Evolutionary conservation across 1,284 basidiomycete species (phyloP).

Genomic region (Volvariella surrecta): DNA sequence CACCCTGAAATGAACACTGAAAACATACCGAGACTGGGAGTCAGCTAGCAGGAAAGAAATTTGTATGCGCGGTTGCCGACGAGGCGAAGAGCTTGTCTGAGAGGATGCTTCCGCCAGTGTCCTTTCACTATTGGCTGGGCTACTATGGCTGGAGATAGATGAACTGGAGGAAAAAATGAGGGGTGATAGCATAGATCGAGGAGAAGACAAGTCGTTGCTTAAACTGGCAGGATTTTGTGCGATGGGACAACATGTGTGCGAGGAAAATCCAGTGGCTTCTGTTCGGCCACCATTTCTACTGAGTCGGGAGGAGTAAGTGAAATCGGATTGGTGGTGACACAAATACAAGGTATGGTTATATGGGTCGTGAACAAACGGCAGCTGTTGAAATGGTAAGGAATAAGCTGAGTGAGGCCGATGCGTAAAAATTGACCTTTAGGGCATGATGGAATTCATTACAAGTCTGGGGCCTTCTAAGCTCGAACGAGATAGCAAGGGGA

Average conservation of each 20-base stretch:
- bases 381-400: no score
- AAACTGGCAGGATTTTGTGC: slow-evolving; percentile 7
- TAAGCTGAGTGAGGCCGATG: no score
- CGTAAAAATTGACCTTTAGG: no score
- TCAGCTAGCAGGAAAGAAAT: slow-evolving; percentile 46
- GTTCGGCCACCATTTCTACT: slow-evolving; percentile 4
- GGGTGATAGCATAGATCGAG: slow-evolving; percentile 25
- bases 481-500: no score
- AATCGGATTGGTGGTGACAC: no score
- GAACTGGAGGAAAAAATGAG: slow-evolving; percentile 24
- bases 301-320: no score
- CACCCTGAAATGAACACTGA: neutral
- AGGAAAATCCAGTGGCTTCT: slow-evolving; percentile 16
- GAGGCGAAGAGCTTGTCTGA: slow-evolving; percentile 18
- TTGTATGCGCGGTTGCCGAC: slow-evolving; percentile 39
- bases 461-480: no score
- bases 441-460: no score
- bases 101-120: neutral
- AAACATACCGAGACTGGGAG: slow-evolving; percentile 37
- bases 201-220: slow-evolving; percentile 30
- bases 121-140: slow-evolving; percentile 24
- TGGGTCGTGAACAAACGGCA: no score
- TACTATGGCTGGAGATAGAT: slow-evolving; percentile 27
- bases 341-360: no score
- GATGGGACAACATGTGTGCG: slow-evolving; percentile 11